Conservation (phyloP, 805 yeast genomes). For the Kuraishia borneana region DNA sequence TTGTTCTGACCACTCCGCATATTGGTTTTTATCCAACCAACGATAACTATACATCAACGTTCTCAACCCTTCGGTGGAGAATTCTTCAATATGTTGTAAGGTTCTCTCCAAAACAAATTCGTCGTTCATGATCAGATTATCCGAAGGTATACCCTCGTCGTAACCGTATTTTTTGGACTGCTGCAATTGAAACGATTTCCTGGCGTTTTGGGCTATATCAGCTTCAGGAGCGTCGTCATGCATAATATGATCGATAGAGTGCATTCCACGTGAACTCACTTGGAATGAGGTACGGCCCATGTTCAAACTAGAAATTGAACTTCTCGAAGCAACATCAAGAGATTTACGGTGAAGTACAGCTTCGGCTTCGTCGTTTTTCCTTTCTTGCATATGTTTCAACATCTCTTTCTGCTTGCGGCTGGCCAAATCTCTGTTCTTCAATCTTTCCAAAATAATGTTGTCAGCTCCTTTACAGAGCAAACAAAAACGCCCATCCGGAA, state of each 20-base stretch:
- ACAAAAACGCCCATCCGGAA: conserved; percentile 69
- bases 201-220: conserved; percentile 38
- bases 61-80: conserved; percentile 89
- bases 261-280: conserved; percentile 6
- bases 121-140: conserved; percentile 54
- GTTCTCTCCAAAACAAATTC: conserved; percentile 75
- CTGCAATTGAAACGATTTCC: conserved; percentile 47
- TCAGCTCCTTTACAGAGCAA: conserved; percentile 95
- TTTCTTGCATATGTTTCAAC: conserved; percentile 36
- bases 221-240: conserved; percentile 30
- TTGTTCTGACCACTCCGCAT: conserved; percentile 52
- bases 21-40: conserved; percentile 52
- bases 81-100: conserved; percentile 83
- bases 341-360: conserved; percentile 47
- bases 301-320: conserved; percentile 18
- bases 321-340: conserved; percentile 18
- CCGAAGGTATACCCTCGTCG: conserved; percentile 25
- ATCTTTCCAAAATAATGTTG: conserved; percentile 69
- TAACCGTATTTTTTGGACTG: conserved; percentile 45
- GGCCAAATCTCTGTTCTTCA: conserved; percentile 50
- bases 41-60: conserved; percentile 77
- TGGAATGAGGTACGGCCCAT: conserved; percentile 6
- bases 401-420: conserved; percentile 54
- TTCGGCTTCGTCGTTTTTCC: conserved; percentile 75
- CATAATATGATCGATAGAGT: conserved; percentile 40